Evolutionary conservation across 2,329 filamentous ascomycete genomes (phyloP), one percentile per base, ranked within the genome.

Genomic region (Raffaelea arxii): DNA sequence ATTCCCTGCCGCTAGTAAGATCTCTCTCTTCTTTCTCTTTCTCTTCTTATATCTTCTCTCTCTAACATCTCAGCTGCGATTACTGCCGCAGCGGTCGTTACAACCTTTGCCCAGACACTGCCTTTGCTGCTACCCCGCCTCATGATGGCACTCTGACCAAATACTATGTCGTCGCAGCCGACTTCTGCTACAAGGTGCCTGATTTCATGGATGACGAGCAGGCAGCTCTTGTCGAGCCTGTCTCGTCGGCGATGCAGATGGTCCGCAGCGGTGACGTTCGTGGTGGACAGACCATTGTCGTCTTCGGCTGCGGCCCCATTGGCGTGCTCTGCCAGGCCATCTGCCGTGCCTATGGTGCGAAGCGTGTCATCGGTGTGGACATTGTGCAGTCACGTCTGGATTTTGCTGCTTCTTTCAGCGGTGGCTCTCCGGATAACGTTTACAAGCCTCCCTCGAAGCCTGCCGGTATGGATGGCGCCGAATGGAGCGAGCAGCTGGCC

Each of bases 311-410:
- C 3, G 79, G 78, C 3, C 72, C 78, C 2, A 72, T 83, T 0
- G 79, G 79, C 1, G 62, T 82, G 7, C 66, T 82, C 11, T 74
- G 70, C 35, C 75, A 74, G 1, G 75, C 74, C 0, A 82, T 89
- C 3, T 65, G 62, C 57, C 74, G 70, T 57, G 70, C 66, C 3
- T 56, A 62, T 7, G 64, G 66, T 18, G 69, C 72, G 22, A 61
- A 58, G 48, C 59, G 55, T 1, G 70, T 78, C 6, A 59, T 76
- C 44, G 70, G 78, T 32, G 73, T 73, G 16, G 75, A 78, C 53
- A 75, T 77, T 43, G 69, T 75, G 51, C 65, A 69, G 43, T 70
- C 74, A 16, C 73, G 78, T n/a, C 65, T 82, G 23, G 63, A 69
- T 48, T 82, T 82, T 58, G 79, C 75, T 1, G 58, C 64, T 18